These are phyloP conservation scores for Buddleja alternifolia DNA, from an alignment of 257 asterid genomes.

Conservation along the genomic window DNA sequence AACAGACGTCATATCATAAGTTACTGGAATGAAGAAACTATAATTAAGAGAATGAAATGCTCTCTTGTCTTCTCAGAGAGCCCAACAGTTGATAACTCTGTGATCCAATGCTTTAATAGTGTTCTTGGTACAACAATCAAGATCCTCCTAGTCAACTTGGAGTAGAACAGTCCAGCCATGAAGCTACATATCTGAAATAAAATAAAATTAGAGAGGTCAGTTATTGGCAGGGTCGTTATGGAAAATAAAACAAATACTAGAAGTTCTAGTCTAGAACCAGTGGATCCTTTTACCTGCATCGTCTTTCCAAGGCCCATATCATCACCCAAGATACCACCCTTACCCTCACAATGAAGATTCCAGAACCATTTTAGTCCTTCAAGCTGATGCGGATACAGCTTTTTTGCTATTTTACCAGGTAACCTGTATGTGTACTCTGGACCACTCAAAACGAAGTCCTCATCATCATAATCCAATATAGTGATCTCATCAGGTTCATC, in stretches of 20 bases:
- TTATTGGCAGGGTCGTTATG: background rate
- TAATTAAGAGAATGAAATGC: conserved; percentile 50
- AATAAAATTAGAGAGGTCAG: conserved; percentile 13
- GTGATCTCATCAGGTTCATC: conserved; percentile 46
- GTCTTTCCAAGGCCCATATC: conserved; percentile 99
- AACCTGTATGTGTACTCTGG: conserved; percentile 49
- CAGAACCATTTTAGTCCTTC: conserved; percentile 97
- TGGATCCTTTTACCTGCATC: conserved; percentile 72
- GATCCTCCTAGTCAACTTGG: conserved; percentile 70
- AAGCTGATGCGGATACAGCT: conserved; percentile 88
- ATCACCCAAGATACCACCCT: conserved; percentile 94
- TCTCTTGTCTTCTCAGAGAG: conserved; percentile 75
- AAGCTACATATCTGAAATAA: conserved; percentile 78
- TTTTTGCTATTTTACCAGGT: conserved; percentile 67
- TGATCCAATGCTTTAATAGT: conserved; percentile 83
- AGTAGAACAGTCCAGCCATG: conserved; percentile 77
- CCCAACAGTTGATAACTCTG: conserved; percentile 84
- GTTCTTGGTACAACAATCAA: conserved; percentile 94
- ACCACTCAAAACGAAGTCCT: conserved; percentile 61
- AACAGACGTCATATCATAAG: conserved; percentile 8
- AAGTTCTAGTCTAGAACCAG: too few relatives aligned
- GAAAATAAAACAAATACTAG: conserved; percentile 9
- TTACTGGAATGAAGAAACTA: conserved; percentile 7
- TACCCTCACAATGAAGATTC: conserved; percentile 88
- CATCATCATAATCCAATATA: conserved; percentile 39